These are phyloP conservation scores for Rhododendron ferrugineum DNA, from an alignment of 148 eudicot genomes.

Conservation along the genomic window DNA sequence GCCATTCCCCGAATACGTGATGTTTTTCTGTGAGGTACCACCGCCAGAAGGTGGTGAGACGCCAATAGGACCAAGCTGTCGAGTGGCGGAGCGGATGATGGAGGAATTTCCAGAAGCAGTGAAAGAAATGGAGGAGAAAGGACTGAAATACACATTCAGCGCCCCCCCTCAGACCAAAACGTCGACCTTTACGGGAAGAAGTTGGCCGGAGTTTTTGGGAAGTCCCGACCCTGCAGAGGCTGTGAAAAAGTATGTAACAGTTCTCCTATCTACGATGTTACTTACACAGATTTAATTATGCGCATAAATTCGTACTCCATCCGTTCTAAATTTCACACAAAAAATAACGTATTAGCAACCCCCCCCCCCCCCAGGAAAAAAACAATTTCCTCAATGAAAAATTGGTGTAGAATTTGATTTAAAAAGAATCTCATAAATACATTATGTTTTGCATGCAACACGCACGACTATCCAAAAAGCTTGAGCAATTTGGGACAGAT, in stretches of 20 bases:
- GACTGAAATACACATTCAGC: constrained; percentile 31
- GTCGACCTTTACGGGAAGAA: neutral
- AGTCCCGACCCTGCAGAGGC: neutral
- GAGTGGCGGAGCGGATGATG: constrained; percentile 35
- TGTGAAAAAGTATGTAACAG: neutral
- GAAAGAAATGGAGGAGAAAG: constrained; percentile 36
- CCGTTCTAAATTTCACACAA: too few relatives aligned
- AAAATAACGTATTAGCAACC: too few relatives aligned
- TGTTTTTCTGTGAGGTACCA: constrained; percentile 42
- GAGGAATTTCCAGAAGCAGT: constrained; percentile 43
- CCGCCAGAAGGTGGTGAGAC: constrained; percentile 50
- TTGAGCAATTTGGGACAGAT: too few relatives aligned
- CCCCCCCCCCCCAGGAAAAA: too few relatives aligned
- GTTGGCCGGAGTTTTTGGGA: neutral
- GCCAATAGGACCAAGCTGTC: constrained; percentile 42
- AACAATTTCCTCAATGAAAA: too few relatives aligned
- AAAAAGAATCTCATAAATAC: too few relatives aligned
- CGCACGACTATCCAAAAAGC: too few relatives aligned
- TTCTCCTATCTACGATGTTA: neutral
- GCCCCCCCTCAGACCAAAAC: constrained; percentile 19
- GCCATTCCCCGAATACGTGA: constrained; percentile 26
- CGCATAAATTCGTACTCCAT: too few relatives aligned
- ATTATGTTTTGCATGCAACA: too few relatives aligned
- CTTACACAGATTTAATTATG: too few relatives aligned
- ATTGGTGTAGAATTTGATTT: too few relatives aligned